A percentile compares a stretch with the other conserved stretches of the same genome.
Evolutionary conservation across 768 basidiomycete genomes (phyloP).

Genomic region (Pleurotus pulmonarius): DNA sequence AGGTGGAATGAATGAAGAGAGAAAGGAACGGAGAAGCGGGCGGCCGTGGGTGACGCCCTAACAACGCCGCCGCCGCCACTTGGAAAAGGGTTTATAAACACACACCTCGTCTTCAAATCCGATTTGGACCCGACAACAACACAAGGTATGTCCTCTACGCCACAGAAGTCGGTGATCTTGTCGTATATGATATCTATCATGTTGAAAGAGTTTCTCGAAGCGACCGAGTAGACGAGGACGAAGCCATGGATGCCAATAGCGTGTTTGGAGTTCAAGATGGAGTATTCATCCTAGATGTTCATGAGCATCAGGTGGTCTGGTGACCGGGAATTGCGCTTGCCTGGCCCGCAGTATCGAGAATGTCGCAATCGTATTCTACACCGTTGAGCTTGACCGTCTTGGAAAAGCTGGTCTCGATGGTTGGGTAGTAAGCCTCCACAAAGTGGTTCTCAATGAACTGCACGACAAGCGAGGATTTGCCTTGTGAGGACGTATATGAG

Average conservation of each 20-base stretch:
- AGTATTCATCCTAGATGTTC: constrained; percentile 81
- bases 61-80: constrained; percentile 9
- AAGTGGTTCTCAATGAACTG: constrained; percentile 94
- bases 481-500: constrained; percentile 34
- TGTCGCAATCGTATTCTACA: constrained; percentile 91
- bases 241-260: constrained; percentile 98
- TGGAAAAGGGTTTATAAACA: constrained; percentile 12
- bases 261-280: constrained; percentile 88
- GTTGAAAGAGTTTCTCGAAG: constrained; percentile 85
- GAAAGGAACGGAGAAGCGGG: constrained; percentile 17
- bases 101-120: constrained; percentile 75
- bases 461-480: constrained; percentile 90
- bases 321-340: constrained; percentile 35
- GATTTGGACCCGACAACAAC: constrained; percentile 93
- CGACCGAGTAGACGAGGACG: constrained; percentile 93
- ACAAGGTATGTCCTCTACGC: constrained; percentile 81
- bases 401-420: constrained; percentile 84
- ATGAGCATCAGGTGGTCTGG: constrained; percentile 6
- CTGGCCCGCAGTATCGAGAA: constrained; percentile 98
- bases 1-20: constrained; percentile 26
- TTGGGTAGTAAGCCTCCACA: constrained; percentile 91
- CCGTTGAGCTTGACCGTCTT: constrained; percentile 88
- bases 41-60: constrained; percentile 11
- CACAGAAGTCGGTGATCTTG: constrained; percentile 89
- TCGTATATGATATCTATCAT: constrained; percentile 93